Evolutionary conservation across 768 basidiomycete species (phyloP).

Genomic region (Leccinum variicolor): DNA sequence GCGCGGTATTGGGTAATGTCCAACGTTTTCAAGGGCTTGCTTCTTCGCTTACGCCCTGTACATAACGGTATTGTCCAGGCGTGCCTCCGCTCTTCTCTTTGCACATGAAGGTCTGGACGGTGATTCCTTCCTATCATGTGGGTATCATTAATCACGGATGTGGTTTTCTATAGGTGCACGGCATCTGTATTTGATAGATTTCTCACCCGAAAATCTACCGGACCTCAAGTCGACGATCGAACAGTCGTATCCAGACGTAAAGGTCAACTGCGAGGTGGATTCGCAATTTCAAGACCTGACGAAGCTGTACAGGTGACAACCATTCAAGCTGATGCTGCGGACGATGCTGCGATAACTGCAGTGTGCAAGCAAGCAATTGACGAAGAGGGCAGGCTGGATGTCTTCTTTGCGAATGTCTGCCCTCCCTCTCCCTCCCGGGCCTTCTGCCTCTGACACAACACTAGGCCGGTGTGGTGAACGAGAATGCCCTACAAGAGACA

Average conservation of each 20-base stretch:
- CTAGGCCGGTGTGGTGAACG: slow-evolving; percentile 66
- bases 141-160: slow-evolving; percentile 2
- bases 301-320: slow-evolving; percentile 64
- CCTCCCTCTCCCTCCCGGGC: background rate
- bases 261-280: slow-evolving; percentile 41
- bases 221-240: slow-evolving; percentile 68
- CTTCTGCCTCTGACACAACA: slow-evolving; percentile 1
- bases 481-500: slow-evolving; percentile 46
- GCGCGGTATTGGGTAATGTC: slow-evolving; percentile 79
- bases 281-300: slow-evolving; percentile 9
- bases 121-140: background rate
- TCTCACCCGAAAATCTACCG: slow-evolving; percentile 61
- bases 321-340: slow-evolving; percentile 79
- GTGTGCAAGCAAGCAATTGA: slow-evolving; percentile 69
- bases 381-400: slow-evolving; percentile 85
- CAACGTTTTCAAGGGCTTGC: slow-evolving; percentile 5
- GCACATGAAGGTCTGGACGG: slow-evolving; percentile 68
- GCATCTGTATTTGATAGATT: slow-evolving; percentile 77
- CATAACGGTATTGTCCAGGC: slow-evolving; percentile 39
- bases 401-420: slow-evolving; percentile 92
- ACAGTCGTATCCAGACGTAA: slow-evolving; percentile 69
- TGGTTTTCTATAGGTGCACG: slow-evolving; percentile 52
- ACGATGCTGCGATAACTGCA: slow-evolving; percentile 62
- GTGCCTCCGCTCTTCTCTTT: slow-evolving; percentile 67
- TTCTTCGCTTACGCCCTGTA: slow-evolving; percentile 11